Evolutionary conservation across 208 protist genomes (phyloP).

Genomic region (Trichomonas tenax): DNA sequence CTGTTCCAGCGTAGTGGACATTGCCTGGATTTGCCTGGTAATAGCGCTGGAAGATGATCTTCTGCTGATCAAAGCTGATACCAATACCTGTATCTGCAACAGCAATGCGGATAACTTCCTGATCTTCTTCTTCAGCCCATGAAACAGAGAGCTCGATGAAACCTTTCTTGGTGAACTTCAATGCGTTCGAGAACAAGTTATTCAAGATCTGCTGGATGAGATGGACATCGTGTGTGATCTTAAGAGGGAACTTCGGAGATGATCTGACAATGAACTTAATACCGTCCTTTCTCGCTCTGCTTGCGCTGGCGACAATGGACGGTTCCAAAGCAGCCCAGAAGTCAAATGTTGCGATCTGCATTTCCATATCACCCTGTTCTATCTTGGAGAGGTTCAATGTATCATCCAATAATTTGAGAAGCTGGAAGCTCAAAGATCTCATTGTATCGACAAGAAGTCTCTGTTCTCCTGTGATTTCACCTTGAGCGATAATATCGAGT

Average conservation of each 20-base stretch:
- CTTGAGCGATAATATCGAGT: not conserved
- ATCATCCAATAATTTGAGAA: not conserved
- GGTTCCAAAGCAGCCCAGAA: not conserved
- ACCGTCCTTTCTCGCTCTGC: not conserved
- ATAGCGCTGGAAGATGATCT: slow-evolving; percentile 41
- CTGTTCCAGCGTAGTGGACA: slow-evolving; percentile 42
- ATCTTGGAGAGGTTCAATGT: not conserved
- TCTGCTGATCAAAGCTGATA: slow-evolving; percentile 36
- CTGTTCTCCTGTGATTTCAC: slow-evolving; percentile 6
- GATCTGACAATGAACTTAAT: not conserved
- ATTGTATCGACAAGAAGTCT: not conserved
- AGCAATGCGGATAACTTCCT: not conserved
- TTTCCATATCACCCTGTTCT: not conserved
- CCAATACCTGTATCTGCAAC: slow-evolving; percentile 44
- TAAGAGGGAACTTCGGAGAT: not conserved
- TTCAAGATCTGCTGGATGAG: slow-evolving; percentile 38
- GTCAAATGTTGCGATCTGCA: not conserved
- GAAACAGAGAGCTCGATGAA: not conserved
- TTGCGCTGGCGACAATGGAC: not conserved
- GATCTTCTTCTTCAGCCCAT: not conserved
- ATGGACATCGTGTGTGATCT: slow-evolving; percentile 31
- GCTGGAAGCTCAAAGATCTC: not conserved
- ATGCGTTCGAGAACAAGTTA: slow-evolving; percentile 41
- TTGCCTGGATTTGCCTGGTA: slow-evolving; percentile 36
- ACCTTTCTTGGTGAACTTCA: slow-evolving; percentile 41